Percentiles rank a stretch among this genome's conserved stretches.
phyloP scores from a whole-genome alignment of 805 yeast species.

The Dipodascopsis uninucleata region DNA sequence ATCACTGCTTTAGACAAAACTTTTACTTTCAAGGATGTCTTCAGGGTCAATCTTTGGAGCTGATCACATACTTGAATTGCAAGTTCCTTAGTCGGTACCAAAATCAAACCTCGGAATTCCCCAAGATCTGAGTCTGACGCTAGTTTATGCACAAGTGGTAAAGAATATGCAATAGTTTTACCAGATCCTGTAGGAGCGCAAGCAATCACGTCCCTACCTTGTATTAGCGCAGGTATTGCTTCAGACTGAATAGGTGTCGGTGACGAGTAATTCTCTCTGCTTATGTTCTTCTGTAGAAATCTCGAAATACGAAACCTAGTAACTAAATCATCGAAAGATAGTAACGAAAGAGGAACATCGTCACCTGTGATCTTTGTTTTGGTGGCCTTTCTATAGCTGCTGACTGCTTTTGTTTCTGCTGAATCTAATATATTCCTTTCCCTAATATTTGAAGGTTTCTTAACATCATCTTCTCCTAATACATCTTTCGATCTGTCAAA shows the following conservation, averaged over 20 bases:
- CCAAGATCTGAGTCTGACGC: slow-evolving; percentile 37
- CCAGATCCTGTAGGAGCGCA: slow-evolving; percentile 99
- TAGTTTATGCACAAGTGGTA: slow-evolving; percentile 70
- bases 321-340: slow-evolving; percentile 77
- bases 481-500: slow-evolving; percentile 34
- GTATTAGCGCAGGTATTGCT: slow-evolving; percentile 70
- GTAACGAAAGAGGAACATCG: slow-evolving; percentile 87
- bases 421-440: slow-evolving; percentile 36
- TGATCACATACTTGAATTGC: slow-evolving; percentile 80
- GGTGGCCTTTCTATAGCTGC: slow-evolving; percentile 47
- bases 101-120: slow-evolving; percentile 69
- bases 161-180: slow-evolving; percentile 84
- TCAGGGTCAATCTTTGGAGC: slow-evolving; percentile 49
- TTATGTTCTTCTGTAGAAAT: slow-evolving; percentile 56
- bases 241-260: slow-evolving; percentile 96
- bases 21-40: slow-evolving; percentile 43
- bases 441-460: too few relatives aligned
- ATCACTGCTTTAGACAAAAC: slow-evolving; percentile 26
- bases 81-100: slow-evolving; percentile 93
- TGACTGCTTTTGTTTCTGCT: slow-evolving; percentile 44
- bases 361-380: slow-evolving; percentile 73
- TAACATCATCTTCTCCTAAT: too few relatives aligned
- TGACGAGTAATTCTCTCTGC: slow-evolving; percentile 65
- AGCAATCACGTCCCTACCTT: slow-evolving; percentile 74
- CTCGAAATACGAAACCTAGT: slow-evolving; percentile 63